A percentile compares a stretch with the other conserved stretches of the same genome.
Evolutionary conservation across 306 rosid genomes (phyloP).

Genomic region (Parietaria judaica): DNA sequence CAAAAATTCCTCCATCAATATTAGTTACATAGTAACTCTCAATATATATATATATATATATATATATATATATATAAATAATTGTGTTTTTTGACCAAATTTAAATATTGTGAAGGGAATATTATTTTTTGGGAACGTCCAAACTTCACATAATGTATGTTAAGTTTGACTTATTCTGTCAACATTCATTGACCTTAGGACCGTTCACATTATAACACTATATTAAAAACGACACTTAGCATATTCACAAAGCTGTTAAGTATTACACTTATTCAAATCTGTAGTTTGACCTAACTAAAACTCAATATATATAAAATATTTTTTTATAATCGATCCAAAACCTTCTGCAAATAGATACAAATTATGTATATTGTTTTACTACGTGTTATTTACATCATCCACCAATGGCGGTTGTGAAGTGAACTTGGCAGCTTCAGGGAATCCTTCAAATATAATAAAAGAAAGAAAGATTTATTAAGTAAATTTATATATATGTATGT

Average conservation of each 20-base stretch:
- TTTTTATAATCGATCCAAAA: too few relatives aligned
- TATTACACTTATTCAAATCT: too few relatives aligned
- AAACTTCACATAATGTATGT: not conserved
- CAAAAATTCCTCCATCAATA: not conserved
- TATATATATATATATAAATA: not conserved
- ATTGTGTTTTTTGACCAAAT: not conserved
- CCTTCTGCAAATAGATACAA: too few relatives aligned
- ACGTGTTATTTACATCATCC: constrained; percentile 23
- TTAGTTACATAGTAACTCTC: constrained; percentile 1
- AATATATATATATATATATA: not conserved
- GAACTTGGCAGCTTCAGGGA: constrained; percentile 2
- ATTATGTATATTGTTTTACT: too few relatives aligned
- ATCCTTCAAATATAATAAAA: not conserved
- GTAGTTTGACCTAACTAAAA: too few relatives aligned
- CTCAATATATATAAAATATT: too few relatives aligned
- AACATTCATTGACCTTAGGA: constrained; percentile 3
- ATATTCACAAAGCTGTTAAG: too few relatives aligned
- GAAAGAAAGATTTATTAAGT: not conserved
- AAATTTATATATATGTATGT: not conserved
- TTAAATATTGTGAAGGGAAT: too few relatives aligned
- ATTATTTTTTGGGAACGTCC: constrained; percentile 1
- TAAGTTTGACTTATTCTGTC: constrained; percentile 7
- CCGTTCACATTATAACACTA: constrained; percentile 13
- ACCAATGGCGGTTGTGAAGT: constrained; percentile 24
- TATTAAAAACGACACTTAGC: too few relatives aligned